These are phyloP conservation scores for Suillus cothurnatus DNA, from an alignment of 768 basidiomycete genomes.

Conservation along the genomic window DNA sequence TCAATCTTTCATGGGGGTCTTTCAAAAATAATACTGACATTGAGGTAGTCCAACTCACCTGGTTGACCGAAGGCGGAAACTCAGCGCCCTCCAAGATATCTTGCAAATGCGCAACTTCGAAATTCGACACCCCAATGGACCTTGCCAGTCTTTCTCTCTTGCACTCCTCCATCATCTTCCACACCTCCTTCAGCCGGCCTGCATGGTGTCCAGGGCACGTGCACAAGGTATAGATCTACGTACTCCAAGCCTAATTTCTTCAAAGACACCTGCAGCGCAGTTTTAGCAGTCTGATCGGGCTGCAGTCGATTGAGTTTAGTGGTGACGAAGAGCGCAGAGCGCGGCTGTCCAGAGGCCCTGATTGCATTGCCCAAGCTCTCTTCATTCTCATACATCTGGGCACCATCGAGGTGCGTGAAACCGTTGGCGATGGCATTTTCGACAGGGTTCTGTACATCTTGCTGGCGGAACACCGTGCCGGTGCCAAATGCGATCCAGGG, in stretches of 20 bases:
- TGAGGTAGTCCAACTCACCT: conserved; percentile 41
- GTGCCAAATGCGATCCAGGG: conserved; percentile 41
- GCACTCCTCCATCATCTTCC: conserved; percentile 60
- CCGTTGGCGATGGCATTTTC: conserved; percentile 36
- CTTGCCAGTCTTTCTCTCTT: conserved; percentile 43
- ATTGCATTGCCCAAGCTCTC: conserved; percentile 37
- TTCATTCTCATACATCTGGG: conserved; percentile 21
- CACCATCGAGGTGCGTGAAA: conserved; percentile 20
- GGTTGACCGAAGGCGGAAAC: conserved; percentile 70
- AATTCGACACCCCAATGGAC: conserved; percentile 72
- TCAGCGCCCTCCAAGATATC: conserved; percentile 49
- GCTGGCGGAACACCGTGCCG: conserved; percentile 29
- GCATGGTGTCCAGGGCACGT: conserved; percentile 32
- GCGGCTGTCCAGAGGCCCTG: conserved; percentile 32
- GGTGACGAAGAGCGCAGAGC: conserved; percentile 47
- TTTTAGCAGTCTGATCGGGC: conserved; percentile 50
- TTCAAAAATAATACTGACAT: background rate
- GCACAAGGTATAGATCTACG: conserved; percentile 49
- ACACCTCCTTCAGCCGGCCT: conserved; percentile 38
- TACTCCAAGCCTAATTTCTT: conserved; percentile 39
- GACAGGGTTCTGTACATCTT: conserved; percentile 25
- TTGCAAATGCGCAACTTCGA: conserved; percentile 53
- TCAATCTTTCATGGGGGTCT: conserved; percentile 46
- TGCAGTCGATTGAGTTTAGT: conserved; percentile 54
- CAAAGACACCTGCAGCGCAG: conserved; percentile 13